Percentiles rank a stretch among this genome's conserved stretches.
Conservation (phyloP, 148 eudicot genomes). For the Agrostemma githago region DNA sequence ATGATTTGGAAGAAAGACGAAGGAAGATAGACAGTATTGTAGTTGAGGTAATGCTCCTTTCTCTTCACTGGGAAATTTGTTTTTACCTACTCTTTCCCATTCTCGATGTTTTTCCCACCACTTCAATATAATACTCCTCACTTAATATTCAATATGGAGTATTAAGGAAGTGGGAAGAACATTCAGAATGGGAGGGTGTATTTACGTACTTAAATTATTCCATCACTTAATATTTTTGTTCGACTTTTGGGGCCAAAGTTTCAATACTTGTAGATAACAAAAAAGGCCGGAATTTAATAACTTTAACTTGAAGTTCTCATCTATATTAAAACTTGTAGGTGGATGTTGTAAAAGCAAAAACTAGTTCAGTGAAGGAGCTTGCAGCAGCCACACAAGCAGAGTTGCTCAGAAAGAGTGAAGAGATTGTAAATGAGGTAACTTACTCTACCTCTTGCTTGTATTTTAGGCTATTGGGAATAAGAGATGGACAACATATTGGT, state of each 20-base stretch:
- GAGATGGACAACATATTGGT: background rate
- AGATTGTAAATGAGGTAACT: conserved; percentile 54
- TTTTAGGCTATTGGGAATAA: background rate
- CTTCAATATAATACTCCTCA: too few species aligned
- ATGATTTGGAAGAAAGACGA: conserved; percentile 45
- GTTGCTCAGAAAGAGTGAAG: conserved; percentile 51
- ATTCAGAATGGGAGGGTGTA: too few species aligned
- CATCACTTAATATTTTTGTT: background rate
- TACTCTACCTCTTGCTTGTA: background rate
- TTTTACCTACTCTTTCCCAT: background rate
- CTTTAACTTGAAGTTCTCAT: background rate
- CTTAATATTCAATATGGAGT: too few species aligned
- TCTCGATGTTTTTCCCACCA: too few species aligned
- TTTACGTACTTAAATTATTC: too few species aligned
- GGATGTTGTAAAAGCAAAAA: conserved; percentile 39
- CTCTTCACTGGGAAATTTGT: background rate
- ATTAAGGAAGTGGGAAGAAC: too few species aligned
- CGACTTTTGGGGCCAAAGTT: background rate
- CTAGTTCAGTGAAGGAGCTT: conserved; percentile 40
- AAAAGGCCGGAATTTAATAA: background rate
- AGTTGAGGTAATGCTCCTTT: conserved; percentile 45
- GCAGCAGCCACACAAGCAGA: conserved; percentile 51
- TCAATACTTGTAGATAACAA: background rate
- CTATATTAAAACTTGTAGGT: conserved; percentile 33
- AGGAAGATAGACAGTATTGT: conserved; percentile 52